phyloP scores from a whole-genome alignment of 2,329 filamentous ascomycete species.

The Cercospora sojina region DNA sequence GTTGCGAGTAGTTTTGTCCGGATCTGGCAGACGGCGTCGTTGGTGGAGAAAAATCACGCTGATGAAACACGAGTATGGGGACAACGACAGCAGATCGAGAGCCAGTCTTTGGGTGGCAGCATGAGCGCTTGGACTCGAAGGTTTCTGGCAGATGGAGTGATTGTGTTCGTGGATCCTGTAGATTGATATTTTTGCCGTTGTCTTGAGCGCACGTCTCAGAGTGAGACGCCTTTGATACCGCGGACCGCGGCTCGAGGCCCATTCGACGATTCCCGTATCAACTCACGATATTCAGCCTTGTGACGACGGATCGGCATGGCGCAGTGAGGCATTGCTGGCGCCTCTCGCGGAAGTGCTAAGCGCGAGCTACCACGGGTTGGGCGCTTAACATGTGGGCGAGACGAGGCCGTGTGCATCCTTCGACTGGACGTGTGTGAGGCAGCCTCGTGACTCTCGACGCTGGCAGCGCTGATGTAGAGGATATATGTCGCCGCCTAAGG shows the following conservation, averaged over 20 bases:
- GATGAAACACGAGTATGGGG: not conserved
- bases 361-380: not conserved
- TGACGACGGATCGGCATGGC: not conserved
- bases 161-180: not conserved
- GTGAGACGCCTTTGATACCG: not conserved
- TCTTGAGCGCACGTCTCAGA: not conserved
- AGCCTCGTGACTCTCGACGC: not conserved
- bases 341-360: slow-evolving; percentile 5
- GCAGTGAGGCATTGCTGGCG: slow-evolving; percentile 3
- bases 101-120: not conserved
- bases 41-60: not conserved
- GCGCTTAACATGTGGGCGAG: slow-evolving; percentile 6
- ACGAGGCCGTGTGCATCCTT: not conserved
- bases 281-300: not conserved
- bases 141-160: not conserved
- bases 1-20: not conserved
- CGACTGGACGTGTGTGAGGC: not conserved
- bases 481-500: not conserved
- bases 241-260: not conserved
- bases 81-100: not conserved
- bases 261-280: not conserved
- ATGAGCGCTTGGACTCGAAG: not conserved
- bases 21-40: not conserved
- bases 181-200: not conserved
- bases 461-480: not conserved